These are phyloP conservation scores for Toxicodendron radicans DNA, from an alignment of 345 rosid genomes.

Conservation along the genomic window DNA sequence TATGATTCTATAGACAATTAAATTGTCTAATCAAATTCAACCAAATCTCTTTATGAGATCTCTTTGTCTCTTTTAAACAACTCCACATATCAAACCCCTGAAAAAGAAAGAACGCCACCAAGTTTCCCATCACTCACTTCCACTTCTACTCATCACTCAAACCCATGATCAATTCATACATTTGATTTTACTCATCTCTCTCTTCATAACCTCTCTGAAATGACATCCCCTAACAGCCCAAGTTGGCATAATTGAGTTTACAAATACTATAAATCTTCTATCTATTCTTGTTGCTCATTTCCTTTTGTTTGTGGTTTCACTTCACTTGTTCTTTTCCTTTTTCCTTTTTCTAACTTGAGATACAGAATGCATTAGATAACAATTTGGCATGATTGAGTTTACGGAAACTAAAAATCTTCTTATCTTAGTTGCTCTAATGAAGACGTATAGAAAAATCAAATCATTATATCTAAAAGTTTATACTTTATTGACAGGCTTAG, in stretches of 20 bases:
- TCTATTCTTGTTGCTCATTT: no score
- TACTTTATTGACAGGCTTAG: no score
- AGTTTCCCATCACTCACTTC: constrained; percentile 15
- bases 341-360: no score
- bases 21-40: constrained; percentile 30
- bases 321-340: no score
- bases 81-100: constrained; percentile 9
- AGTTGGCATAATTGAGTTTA: not conserved
- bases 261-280: no score
- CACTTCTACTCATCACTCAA: not conserved
- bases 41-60: constrained; percentile 39
- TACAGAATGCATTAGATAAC: no score
- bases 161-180: not conserved
- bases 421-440: not conserved
- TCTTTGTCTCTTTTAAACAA: constrained; percentile 24
- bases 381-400: no score
- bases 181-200: not conserved
- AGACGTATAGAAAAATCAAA: no score
- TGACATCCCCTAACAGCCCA: not conserved
- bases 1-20: constrained; percentile 22
- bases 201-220: not conserved
- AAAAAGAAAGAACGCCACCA: not conserved
- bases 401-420: not conserved
- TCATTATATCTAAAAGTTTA: no score
- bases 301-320: no score